Conservation (phyloP, 108 stramenopile genomes). For the Ochromonas danica region DNA sequence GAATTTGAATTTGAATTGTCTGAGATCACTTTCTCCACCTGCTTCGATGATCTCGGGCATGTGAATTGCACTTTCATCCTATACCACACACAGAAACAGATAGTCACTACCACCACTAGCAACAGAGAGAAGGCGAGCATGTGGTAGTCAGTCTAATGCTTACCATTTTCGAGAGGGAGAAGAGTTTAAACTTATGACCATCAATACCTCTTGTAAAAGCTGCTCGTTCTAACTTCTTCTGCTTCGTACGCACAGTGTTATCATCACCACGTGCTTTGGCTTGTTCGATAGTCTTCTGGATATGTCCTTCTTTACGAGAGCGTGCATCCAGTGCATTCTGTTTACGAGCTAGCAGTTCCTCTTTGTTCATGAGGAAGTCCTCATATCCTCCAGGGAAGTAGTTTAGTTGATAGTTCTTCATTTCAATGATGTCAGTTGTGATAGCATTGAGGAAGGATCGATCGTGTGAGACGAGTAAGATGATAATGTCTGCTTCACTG, state of each 20-base stretch:
- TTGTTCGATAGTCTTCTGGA: slow-evolving; percentile 1
- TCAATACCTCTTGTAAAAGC: not conserved
- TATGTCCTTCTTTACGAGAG: not conserved
- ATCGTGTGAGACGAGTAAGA: slow-evolving; percentile 26
- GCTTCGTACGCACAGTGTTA: not conserved
- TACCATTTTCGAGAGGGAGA: too few species aligned
- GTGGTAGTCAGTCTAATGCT: too few species aligned
- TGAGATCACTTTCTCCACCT: not conserved
- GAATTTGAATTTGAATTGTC: not conserved
- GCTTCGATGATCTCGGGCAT: slow-evolving; percentile 4
- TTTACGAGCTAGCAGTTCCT: not conserved
- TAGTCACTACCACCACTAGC: too few species aligned
- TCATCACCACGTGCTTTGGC: not conserved
- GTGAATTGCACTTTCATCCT: not conserved
- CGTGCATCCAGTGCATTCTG: slow-evolving; percentile 12
- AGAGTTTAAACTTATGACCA: not conserved
- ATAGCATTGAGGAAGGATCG: slow-evolving; percentile 7
- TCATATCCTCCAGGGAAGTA: slow-evolving; percentile 11
- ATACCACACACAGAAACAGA: too few species aligned
- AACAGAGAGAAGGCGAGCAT: too few species aligned
- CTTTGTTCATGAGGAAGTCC: not conserved
- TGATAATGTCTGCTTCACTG: not conserved
- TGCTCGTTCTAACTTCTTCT: slow-evolving; percentile 11
- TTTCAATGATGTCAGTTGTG: slow-evolving; percentile 18
- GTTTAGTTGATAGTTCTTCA: not conserved